These are phyloP conservation scores for Mallotus repandus DNA, from an alignment of 441 rosid genomes.

Conservation along the genomic window DNA sequence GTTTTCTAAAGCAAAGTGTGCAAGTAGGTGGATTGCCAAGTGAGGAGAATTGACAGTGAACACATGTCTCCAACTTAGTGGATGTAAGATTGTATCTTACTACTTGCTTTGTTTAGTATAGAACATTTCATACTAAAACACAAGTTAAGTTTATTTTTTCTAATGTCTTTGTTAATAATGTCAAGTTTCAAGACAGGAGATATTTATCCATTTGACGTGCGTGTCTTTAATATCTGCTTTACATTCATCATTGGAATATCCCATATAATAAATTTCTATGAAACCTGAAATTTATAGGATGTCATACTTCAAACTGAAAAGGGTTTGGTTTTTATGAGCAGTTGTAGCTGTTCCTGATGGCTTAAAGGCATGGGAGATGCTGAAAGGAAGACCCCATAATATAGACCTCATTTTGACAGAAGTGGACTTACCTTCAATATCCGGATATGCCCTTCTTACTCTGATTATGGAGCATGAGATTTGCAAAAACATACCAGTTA, in stretches of 20 bases:
- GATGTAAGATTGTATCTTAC: not conserved
- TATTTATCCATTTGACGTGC: not conserved
- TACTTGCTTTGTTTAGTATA: not conserved
- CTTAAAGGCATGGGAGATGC: conserved; percentile 87
- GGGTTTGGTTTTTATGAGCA: conserved; percentile 26
- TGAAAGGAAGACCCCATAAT: conserved; percentile 55
- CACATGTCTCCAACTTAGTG: not conserved
- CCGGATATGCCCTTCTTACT: conserved; percentile 82
- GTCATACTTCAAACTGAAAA: not conserved
- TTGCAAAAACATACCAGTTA: conserved; percentile 90
- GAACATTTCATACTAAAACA: not conserved
- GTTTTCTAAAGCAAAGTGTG: too few relatives aligned
- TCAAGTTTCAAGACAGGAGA: not conserved
- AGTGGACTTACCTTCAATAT: conserved; percentile 82
- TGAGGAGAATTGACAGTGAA: not conserved
- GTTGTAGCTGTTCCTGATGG: conserved; percentile 86
- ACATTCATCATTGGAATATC: not conserved
- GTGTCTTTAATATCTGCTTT: not conserved
- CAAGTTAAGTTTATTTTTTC: not conserved
- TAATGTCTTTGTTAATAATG: not conserved
- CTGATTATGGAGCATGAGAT: conserved; percentile 81
- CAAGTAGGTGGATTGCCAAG: not conserved
- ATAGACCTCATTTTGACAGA: conserved; percentile 83
- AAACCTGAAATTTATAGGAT: not conserved
- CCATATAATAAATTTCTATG: not conserved